Evolutionary conservation across 2,329 filamentous ascomycete species (phyloP), one percentile per base, ranked within the genome.

Genomic region (Tolypocladium paradoxum): DNA sequence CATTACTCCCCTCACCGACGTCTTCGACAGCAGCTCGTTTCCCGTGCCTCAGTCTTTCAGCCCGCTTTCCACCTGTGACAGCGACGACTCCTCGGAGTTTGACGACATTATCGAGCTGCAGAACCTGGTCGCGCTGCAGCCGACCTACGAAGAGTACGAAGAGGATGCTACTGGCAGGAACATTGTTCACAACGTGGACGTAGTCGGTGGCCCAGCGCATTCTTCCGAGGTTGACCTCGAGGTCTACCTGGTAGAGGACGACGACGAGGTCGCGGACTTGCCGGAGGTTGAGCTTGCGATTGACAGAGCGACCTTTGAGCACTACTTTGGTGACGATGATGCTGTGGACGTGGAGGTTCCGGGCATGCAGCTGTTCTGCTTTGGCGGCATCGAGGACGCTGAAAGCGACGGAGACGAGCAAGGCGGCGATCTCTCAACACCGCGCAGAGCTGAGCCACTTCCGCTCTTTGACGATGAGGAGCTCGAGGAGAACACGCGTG

Each of bases 251-350:
- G 61, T 58, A 1, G 53, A 62, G 2, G 59, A 65, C 16, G 62
- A 64, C 18, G 58, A 63, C 0, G 63, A 67, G 0, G 18, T 57
- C 1, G 55, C 56, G 0, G 52, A 61, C 16, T 48, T 70, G 12
- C 67, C 64, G 0, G 62, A 65, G 49, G 53, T 62, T 35, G 67
- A 70, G 50, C 47, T 70, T 18, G 58, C 58, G 1, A 49, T 70
- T 3, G 65, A 70, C 9, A 50, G 60, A 6, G 59, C 63, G 1
- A 56, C 50, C 0, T 69, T 60, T 16, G 62, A 64, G 48, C 47
- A 55, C 12, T 56, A 61, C n/a, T 62, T 60, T 31, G 58, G 57
- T 0, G 38, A 55, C 5, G 55, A 54, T 0, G 65, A 56, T 0
- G 61, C 57, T 2, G 48, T 68, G 2, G 64, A 68, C 2, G 46